Base-by-base conservation (phyloP, 352 stramenopile genomes). In the Phytophthora europaea region DNA sequence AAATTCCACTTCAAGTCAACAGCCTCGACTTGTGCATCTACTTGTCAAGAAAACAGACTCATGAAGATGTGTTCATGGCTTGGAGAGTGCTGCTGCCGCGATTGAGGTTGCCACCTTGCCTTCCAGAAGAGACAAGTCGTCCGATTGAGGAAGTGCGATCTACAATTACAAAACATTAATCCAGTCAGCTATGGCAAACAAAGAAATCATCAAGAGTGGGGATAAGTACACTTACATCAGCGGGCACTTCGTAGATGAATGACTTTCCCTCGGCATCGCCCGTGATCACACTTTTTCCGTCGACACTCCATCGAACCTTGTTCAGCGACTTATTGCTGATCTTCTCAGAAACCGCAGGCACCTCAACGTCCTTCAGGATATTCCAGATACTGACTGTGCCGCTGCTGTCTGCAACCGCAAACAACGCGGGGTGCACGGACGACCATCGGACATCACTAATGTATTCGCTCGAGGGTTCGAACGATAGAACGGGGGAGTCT, bases 361-460 rank as follows among this genome's bases (percentile, higher is more conserved):
- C 86, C 63, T 97, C 91, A n/a, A 90, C 75, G 71, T 97, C 91
- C 56, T 88, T 89, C 67, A 91, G 67, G 57, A 97, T 89, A 61
- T 97, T 96, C 91, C 91, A 97, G 40, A 97, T 75, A 61, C 86
- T 93, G 36, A 94, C 77, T 6, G 53, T 65, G 9, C 91, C 91
- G 22, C 76, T 91, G 12, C 87, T 89, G 56, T 97, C 90, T 28
- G 89, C 90, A 26, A 95, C 90, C 3, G 88, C 88, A 78, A 97
- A 97, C 9, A 97, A 67, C 16, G 90, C 83, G 5, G 90, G 89
- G 51, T 97, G 87, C 15, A 90, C 69, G 3, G 88, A 82, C 8
- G 90, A 96, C 91, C 90, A 97, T 75, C 87, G 79, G 23, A 95
- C 91, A 63, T 97, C 91, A 61, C 90, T 96, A 45, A 97, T 87